phyloP scores from a whole-genome alignment of 352 stramenopile species.

The Pythium angustatum region DNA sequence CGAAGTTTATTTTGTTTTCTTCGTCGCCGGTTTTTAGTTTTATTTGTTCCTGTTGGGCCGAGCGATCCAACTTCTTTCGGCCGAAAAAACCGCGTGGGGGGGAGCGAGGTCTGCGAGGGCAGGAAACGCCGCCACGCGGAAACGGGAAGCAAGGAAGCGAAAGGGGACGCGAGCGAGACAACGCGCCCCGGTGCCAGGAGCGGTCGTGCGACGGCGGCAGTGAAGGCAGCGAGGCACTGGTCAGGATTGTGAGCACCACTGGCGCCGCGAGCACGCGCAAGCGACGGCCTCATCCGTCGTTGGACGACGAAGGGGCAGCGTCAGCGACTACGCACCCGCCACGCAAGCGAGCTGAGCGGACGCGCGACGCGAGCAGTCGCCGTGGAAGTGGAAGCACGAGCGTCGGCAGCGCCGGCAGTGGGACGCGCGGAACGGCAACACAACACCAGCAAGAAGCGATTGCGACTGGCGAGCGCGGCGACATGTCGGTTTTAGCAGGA shows the following conservation, averaged over 20 bases:
- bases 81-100: too few relatives aligned
- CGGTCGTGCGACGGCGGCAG: not conserved
- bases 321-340: not conserved
- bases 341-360: constrained; percentile 4
- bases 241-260: constrained; percentile 18
- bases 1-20: constrained; percentile 15
- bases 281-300: constrained; percentile 13
- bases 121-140: not conserved
- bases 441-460: not conserved
- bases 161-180: not conserved
- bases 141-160: not conserved
- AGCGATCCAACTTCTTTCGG: not conserved
- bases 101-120: too few relatives aligned
- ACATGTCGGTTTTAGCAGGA: constrained; percentile 13
- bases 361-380: constrained; percentile 11
- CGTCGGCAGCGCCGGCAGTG: not conserved
- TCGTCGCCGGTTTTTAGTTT: not conserved
- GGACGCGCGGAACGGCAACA: not conserved
- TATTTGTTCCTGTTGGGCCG: not conserved
- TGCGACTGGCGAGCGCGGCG: not conserved
- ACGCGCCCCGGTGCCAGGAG: not conserved
- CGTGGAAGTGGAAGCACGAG: not conserved
- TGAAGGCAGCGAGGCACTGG: too few relatives aligned
- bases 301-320: not conserved
- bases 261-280: constrained; percentile 19